Evolutionary conservation across 1,284 basidiomycete genomes (phyloP), one percentile per base, ranked within the genome.

Genomic region (Marasmius tenuissimus): DNA sequence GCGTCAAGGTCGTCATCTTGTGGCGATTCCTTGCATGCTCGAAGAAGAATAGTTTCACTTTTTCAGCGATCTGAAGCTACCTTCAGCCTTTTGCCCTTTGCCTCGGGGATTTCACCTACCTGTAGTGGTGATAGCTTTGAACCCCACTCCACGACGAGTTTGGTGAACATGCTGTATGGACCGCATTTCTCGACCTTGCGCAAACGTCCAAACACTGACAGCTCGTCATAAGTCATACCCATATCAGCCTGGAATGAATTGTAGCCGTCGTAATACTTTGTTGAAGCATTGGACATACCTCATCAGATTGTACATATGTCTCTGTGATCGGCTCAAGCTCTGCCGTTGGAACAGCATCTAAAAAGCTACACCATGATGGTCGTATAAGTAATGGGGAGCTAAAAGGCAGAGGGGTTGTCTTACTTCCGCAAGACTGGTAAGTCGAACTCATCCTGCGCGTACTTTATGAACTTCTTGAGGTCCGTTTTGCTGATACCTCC

Each of bases 221-320:
- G 84, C 71, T 99, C 97, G 70, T 99, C 94, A 74, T 99, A 99
- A 1, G 97, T 98, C 96, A 99, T 98, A 22, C 97, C 97, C 95
- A 97, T 97, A 71, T 98, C 97, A 10, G 88, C 94, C 91, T 93
- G 7, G 2, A 50, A 57, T 3, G 18, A 14, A 14, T 49, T 20
- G 0, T 5, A 18, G 42, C 37, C 22, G 4, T 20, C 16, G 34
- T n/a, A 27, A 18, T 55, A 64, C 54, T 66, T 70, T 39, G 58
- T 47, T 57, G 27, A 27, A 47, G 16, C 45, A 49, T 40, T 27
- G 1, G 50, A 62, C 66, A 12, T 67, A 88, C 93, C 82, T 99
- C 97, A 72, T 99, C 97, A 0, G 94, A 88, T 70, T 99, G 97
- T 4, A 97, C 91, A 71, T 97, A 97, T 8, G 86, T 90, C 68